Evolutionary conservation across 2,329 filamentous ascomycete genomes (phyloP), one percentile per base, ranked within the genome.

Genomic region (Microsporum ferrugineum): DNA sequence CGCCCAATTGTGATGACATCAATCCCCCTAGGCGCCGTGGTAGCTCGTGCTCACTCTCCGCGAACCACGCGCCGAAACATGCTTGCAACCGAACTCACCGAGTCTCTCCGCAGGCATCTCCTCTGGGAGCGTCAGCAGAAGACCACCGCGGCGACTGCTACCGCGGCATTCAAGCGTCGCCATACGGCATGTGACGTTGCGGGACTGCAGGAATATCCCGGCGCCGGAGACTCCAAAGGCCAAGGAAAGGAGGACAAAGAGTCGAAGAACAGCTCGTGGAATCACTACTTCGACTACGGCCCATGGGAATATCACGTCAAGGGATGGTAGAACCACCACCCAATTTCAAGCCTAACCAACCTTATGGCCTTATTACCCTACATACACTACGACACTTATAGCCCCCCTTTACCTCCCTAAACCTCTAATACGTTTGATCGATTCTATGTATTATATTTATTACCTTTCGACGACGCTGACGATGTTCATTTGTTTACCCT

Each of bases 121-220:
- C 82, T 97, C 14, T 95, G 90, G 88, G 94, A 99, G 73, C 87
- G 94, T 59, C 90, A 95, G 71, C 92, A 97, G 71, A 95, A 94
- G 81, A 90, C 89, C 62, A 88, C 88, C 38, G 92, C 90, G 5
- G 56, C 59, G n/a, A 89, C 87, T 65, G 49, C 49, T 53, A 53
- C 49, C 49, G 90, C 91, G 0, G 89, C 92, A 60, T 81, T 96
- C 62, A 95, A 96, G 79, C 85, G 92, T 64, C 82, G 90, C 63
- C 91, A 96, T 72, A 96, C 91, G 23, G 89, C 92, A 1, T 88
- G 92, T 66, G 91, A 96, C 71, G 85, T 96, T 65, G 88, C 89
- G 64, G 95, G 95, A 73, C 80, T 97, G 49, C 88, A 87, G 76
- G 85, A 94, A 72, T 89, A 88, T 69, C 88, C 89, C 3, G 86